Conservation (phyloP, 164 flowering plant genomes). For the Nymphaea colorata region DNA sequence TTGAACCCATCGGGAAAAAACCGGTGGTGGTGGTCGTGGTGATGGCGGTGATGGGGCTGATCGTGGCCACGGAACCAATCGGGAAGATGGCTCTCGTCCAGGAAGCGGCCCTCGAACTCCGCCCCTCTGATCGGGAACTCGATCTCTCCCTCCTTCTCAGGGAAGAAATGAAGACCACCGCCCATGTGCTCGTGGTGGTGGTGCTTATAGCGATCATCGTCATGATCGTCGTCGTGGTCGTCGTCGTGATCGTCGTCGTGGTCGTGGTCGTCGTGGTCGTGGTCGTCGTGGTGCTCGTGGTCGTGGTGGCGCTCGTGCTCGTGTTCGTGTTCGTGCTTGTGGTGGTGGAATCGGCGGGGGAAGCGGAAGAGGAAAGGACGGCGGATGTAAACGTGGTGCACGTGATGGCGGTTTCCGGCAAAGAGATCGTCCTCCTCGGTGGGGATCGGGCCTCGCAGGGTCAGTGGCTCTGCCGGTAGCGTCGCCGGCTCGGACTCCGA, state of each 20-base stretch:
- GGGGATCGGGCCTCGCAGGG: not conserved
- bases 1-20: not conserved
- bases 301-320: conserved; percentile 16
- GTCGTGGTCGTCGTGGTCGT: conserved; percentile 15
- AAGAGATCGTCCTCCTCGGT: not conserved
- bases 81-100: not conserved
- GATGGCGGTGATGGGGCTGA: not conserved
- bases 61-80: not conserved
- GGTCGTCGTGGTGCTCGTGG: conserved; percentile 1
- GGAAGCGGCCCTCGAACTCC: conserved; percentile 1
- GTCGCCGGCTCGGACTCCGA: not conserved
- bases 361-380: conserved; percentile 18
- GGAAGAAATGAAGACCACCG: conserved; percentile 8
- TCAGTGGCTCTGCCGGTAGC: not conserved
- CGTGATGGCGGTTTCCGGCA: conserved; percentile 18
- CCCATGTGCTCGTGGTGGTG: not conserved
- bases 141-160: conserved; percentile 10
- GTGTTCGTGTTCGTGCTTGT: not conserved
- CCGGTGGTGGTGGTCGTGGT: not conserved
- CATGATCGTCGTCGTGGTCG: too few species aligned
- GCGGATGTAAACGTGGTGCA: conserved; percentile 7
- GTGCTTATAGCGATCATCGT: too few species aligned
- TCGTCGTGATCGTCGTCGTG: not conserved
- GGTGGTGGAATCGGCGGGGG: conserved; percentile 16
- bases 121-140: conserved; percentile 2